Evolutionary conservation across 208 protist species (phyloP).

Genomic region (Willaertia magna): DNA sequence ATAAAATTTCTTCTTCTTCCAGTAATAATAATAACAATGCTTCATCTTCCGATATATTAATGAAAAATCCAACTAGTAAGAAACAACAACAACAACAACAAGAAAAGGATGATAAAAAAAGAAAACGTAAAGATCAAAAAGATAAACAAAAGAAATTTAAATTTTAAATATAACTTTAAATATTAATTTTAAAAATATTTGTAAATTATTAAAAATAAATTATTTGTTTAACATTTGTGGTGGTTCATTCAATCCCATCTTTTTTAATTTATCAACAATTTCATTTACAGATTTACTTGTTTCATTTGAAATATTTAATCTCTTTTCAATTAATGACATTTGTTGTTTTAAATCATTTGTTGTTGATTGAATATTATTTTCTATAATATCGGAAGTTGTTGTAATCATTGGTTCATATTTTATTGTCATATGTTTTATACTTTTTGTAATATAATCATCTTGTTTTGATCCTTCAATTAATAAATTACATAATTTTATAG

Average conservation of each 20-base stretch:
- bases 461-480: background rate
- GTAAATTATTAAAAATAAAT: background rate
- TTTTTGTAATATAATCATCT: background rate
- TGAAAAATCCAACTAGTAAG: background rate
- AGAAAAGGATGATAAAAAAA: background rate
- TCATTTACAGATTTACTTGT: background rate
- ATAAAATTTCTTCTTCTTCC: background rate
- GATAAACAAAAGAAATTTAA: slow-evolving; percentile 44
- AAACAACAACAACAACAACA: background rate
- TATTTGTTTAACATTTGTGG: background rate
- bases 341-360: background rate
- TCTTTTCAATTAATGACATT: background rate
- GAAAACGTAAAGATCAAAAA: slow-evolving; percentile 6
- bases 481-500: background rate
- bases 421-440: background rate
- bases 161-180: slow-evolving; percentile 20
- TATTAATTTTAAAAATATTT: background rate
- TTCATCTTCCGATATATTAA: too few relatives aligned
- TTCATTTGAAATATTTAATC: background rate
- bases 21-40: background rate
- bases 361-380: background rate
- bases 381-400: background rate
- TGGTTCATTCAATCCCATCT: background rate
- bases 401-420: background rate
- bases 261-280: background rate